Base-by-base conservation (phyloP, 164 flowering plant genomes). In the Annona cherimola region DNA sequence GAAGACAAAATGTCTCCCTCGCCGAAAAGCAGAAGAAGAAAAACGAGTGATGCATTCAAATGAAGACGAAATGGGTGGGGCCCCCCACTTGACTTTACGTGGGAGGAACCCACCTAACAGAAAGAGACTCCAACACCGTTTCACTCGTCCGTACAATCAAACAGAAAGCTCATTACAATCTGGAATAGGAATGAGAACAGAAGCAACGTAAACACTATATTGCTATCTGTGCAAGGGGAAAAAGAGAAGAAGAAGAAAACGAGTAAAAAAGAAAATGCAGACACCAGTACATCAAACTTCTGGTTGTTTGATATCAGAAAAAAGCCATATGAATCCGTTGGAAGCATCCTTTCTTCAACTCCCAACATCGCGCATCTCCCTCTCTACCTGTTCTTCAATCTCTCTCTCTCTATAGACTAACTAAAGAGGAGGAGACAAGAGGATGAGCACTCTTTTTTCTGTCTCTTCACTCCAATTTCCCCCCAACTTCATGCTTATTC, bases 391-490 rank as follows among this genome's bases (percentile, higher is more conserved):
- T 35, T 42, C 40, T 40, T 63, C 64, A 3, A 39, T 63, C 67
- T 16, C 67, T 41, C 12, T 39, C n/a, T n/a, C n/a, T n/a, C n/a
- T n/a, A 61, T 61, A 61, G 41, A 41, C 44, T 63, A 41, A 40
- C n/a, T 9, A 69, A 82, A 77, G 75, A 46, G 79, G 84, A 79
- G 90, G 83, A 86, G 91, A 91, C 8, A 91, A 89, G 96, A 91
- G 97, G 99, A 94, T 90, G 97, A 92, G 99, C 97, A 84, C 90
- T 74, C 62, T 11, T 68, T 39, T 79, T 75, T 70, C 67, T 63
- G 87, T 89, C 99, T 85, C 99, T 82, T 94, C 97, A 71, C 97
- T 81, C 91, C 89, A 90, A 8, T 91, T 87, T 90, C 71, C 78
- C 86, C 80, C 77, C 85, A 61, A 66, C 54, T 74, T 73, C 86